phyloP scores from a whole-genome alignment of 805 yeast species.

The Candida takata region DNA sequence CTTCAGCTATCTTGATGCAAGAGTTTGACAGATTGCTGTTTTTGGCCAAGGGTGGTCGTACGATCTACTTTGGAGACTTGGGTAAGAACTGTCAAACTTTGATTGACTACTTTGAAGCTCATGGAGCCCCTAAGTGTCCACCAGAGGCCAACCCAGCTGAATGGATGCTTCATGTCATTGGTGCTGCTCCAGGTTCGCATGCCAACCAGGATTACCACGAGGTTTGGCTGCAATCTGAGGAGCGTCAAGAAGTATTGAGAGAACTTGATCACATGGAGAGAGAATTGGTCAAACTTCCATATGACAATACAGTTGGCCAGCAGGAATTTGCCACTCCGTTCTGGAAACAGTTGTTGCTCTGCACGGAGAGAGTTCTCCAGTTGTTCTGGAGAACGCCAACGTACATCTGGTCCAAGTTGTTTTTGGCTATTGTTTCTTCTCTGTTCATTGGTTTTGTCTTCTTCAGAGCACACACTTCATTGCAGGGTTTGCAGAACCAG shows the following conservation, averaged over 20 bases:
- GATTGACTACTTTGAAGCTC: conserved; percentile 56
- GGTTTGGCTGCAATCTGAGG: conserved; percentile 47
- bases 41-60: too few relatives aligned
- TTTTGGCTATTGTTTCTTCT: conserved; percentile 47
- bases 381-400: conserved; percentile 66
- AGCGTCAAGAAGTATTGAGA: too few relatives aligned
- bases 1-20: conserved; percentile 70
- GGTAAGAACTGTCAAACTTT: conserved; percentile 47
- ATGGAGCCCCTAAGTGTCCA: conserved; percentile 66
- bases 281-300: conserved; percentile 39
- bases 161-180: conserved; percentile 86
- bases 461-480: conserved; percentile 56
- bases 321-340: conserved; percentile 39
- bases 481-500: conserved; percentile 75
- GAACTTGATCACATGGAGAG: conserved; percentile 62
- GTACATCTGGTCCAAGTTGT: conserved; percentile 53
- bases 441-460: conserved; percentile 69
- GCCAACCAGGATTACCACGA: conserved; percentile 63
- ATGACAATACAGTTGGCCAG: conserved; percentile 25
- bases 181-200: conserved; percentile 77
- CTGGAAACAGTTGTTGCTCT: conserved; percentile 36
- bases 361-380: conserved; percentile 47
- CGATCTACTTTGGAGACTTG: conserved; percentile 70
- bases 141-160: conserved; percentile 72
- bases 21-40: conserved; percentile 73